These are phyloP conservation scores for Cymbomonas tetramitiformis DNA, from an alignment of 139 green algal genomes.

Conservation along the genomic window DNA sequence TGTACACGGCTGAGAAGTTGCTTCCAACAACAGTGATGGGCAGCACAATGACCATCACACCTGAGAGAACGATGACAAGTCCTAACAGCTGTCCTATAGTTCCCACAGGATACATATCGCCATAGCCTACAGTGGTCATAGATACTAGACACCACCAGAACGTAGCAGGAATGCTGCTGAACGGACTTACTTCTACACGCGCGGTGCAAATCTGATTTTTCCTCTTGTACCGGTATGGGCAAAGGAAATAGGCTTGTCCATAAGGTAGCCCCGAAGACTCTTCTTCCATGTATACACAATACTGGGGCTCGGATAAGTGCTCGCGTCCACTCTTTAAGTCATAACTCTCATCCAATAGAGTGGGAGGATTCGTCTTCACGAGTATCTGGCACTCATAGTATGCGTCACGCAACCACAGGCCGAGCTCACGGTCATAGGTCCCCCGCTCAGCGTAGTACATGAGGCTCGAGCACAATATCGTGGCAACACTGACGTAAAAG, in stretches of 20 bases:
- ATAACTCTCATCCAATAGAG: no score
- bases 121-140: constrained; percentile 34
- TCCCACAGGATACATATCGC: constrained; percentile 23
- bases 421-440: constrained; percentile 7
- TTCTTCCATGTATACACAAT: no score
- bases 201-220: no score
- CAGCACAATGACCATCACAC: constrained; percentile 28
- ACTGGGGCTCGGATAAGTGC: no score
- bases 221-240: no score
- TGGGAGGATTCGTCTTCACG: no score
- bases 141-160: constrained; percentile 34
- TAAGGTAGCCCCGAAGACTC: no score
- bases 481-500: constrained; percentile 22
- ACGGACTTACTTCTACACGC: no score
- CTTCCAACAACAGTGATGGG: constrained; percentile 31
- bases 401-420: constrained; percentile 5
- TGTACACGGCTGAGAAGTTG: no score
- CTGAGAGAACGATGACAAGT: constrained; percentile 16
- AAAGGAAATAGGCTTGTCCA: no score
- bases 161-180: constrained; percentile 18
- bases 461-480: constrained; percentile 25
- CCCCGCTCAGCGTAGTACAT: constrained; percentile 33
- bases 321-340: no score
- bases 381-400: no score
- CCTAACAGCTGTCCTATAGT: constrained; percentile 18